A percentile compares a stretch with the other conserved stretches of the same genome.
Conservation (phyloP, 116 monocot species). For the Phalaenopsis hybrid region DNA sequence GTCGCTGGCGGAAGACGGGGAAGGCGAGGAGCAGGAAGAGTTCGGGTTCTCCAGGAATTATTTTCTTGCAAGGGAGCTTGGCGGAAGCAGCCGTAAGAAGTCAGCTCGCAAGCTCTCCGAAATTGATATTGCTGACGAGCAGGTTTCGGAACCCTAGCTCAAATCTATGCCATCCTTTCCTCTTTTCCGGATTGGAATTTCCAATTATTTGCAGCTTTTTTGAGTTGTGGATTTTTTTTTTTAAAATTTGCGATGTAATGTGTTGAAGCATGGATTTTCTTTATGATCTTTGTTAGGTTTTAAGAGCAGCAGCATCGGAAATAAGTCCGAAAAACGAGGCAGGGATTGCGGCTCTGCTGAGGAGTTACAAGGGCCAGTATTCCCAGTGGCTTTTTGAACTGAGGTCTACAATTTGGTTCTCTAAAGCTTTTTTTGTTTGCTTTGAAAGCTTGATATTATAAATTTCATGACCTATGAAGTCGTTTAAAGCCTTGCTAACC, state of each 20-base stretch:
- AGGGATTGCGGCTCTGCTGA: conserved; percentile 48
- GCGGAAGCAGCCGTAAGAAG: conserved; percentile 42
- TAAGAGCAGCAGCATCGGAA: conserved; percentile 51
- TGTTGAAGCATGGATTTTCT: background rate
- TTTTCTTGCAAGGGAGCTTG: conserved; percentile 70
- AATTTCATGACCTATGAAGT: background rate
- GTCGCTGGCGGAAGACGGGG: conserved; percentile 8
- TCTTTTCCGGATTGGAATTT: background rate
- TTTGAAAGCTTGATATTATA: background rate
- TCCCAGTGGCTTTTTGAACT: conserved; percentile 73
- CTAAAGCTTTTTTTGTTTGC: background rate
- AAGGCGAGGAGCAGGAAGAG: conserved; percentile 55
- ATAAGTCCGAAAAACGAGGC: conserved; percentile 63
- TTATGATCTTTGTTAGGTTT: conserved; percentile 26
- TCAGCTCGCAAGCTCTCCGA: conserved; percentile 62
- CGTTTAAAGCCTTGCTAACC: background rate
- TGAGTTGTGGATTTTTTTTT: background rate
- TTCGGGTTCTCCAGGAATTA: conserved; percentile 77
- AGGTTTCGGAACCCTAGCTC: conserved; percentile 27
- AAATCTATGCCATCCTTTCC: background rate
- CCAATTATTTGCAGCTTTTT: background rate
- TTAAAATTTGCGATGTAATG: background rate
- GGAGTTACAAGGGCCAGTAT: conserved; percentile 59
- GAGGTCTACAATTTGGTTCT: conserved; percentile 27
- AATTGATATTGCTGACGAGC: conserved; percentile 60